Evolutionary conservation across 2,329 filamentous ascomycete species (phyloP).

Genomic region (Verruconis gallopava): DNA sequence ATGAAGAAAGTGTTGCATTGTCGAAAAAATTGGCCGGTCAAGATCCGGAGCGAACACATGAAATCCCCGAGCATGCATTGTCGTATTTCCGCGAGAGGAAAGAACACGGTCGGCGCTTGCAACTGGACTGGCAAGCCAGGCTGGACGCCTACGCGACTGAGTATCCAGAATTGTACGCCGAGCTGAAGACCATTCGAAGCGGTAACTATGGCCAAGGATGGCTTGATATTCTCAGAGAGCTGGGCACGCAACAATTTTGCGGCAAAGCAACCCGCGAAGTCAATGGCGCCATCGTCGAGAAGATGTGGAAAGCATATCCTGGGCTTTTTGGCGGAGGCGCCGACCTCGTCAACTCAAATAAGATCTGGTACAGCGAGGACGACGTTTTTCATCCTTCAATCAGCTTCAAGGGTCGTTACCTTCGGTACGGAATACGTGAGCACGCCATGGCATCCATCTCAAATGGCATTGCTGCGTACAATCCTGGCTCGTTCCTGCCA

Average conservation of each 20-base stretch:
- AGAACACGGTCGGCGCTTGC: neutral
- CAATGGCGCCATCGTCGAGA: neutral
- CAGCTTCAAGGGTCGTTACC: constrained; percentile 28
- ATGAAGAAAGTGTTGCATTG: neutral
- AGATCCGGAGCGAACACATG: neutral
- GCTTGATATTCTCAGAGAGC: neutral
- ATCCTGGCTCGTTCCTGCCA: constrained; percentile 23
- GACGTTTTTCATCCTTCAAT: neutral
- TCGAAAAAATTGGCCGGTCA: neutral
- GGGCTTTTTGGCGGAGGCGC: neutral
- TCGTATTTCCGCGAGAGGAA: neutral
- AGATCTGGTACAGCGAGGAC: neutral
- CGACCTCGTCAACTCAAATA: neutral
- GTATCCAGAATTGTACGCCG: neutral
- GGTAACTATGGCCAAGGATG: neutral
- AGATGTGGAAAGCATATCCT: neutral
- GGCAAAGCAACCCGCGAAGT: neutral
- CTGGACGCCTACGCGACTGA: neutral
- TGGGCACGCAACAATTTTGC: neutral
- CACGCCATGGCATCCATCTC: constrained; percentile 47
- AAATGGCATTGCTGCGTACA: constrained; percentile 26
- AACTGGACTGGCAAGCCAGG: neutral
- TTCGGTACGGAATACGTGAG: constrained; percentile 48
- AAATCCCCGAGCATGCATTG: neutral
- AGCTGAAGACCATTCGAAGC: neutral